These are phyloP conservation scores for Pseudomonodictys pantanalensis DNA, from an alignment of 495 filamentous ascomycete species.

Conservation along the genomic window DNA sequence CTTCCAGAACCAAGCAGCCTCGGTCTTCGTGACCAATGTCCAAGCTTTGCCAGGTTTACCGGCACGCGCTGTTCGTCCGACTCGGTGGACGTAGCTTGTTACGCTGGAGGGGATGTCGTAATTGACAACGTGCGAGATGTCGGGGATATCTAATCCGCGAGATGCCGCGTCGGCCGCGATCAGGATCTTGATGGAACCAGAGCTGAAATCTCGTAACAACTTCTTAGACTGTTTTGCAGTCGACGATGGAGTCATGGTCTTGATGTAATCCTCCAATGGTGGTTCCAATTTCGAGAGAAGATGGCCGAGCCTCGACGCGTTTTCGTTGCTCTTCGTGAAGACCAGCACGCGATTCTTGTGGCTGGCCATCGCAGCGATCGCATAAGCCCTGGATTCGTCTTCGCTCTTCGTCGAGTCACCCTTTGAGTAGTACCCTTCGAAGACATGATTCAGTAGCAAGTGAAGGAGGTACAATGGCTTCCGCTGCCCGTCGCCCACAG, in stretches of 20 bases:
- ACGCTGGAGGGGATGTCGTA: constrained; percentile 85
- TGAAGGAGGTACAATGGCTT: constrained; percentile 79
- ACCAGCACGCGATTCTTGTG: constrained; percentile 57
- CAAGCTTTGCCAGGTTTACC: constrained; percentile 74
- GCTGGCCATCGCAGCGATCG: not conserved
- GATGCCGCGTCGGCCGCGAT: constrained; percentile 90
- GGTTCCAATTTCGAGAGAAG: constrained; percentile 71
- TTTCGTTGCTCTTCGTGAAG: constrained; percentile 86
- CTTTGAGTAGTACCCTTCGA: constrained; percentile 25
- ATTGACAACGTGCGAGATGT: constrained; percentile 82
- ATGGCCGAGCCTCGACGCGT: constrained; percentile 72
- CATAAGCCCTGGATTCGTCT: constrained; percentile 34
- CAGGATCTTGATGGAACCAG: constrained; percentile 65
- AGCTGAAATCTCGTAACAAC: constrained; percentile 60
- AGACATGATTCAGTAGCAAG: constrained; percentile 49
- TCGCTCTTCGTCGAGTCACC: constrained; percentile 25
- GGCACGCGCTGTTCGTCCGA: constrained; percentile 86
- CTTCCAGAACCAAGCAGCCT: constrained; percentile 84
- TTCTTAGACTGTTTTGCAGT: constrained; percentile 62
- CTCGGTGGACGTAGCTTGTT: constrained; percentile 85
- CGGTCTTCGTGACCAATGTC: constrained; percentile 72
- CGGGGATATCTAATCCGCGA: constrained; percentile 82
- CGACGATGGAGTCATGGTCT: constrained; percentile 71
- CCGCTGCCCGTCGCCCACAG: constrained; percentile 67
- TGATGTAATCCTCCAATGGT: constrained; percentile 53